A percentile compares a stretch with the other conserved stretches of the same genome.
Conservation (phyloP, 73 alveolate genomes). For the Paramecium biaurelia region DNA sequence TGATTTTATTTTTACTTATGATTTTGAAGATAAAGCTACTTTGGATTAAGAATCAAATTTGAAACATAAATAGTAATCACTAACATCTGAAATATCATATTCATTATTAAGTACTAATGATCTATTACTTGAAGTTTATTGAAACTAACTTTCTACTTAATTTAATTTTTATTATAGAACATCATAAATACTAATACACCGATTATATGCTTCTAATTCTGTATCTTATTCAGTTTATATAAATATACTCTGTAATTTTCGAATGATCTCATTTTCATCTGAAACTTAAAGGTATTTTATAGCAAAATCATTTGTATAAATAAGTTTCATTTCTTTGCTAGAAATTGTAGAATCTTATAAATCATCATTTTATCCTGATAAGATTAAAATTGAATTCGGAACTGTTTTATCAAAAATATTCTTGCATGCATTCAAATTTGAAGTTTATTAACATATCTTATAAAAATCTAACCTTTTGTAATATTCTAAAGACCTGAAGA, state of each 20-base stretch:
- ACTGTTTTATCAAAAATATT: constrained; percentile 34
- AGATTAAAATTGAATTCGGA: background rate
- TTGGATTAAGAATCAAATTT: background rate
- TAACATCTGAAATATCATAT: background rate
- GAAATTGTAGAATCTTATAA: background rate
- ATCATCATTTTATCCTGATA: background rate
- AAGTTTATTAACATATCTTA: background rate
- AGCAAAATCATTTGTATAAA: constrained; percentile 38
- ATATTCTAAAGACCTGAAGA: background rate
- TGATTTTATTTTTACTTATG: background rate
- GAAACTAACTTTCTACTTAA: background rate
- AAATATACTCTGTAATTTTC: background rate
- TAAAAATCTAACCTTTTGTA: constrained; percentile 32
- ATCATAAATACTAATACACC: background rate
- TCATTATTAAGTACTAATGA: background rate
- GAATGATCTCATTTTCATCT: background rate
- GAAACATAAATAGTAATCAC: background rate
- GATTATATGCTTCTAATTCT: background rate
- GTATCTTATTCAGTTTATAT: background rate
- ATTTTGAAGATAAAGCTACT: background rate
- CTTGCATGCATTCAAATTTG: constrained; percentile 34
- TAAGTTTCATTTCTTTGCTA: background rate
- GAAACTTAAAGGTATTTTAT: background rate
- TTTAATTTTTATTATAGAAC: background rate
- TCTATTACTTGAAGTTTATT: background rate